Evolutionary conservation across 345 rosid species (phyloP), one percentile per base, ranked within the genome.

Genomic region (Toxicodendron radicans): DNA sequence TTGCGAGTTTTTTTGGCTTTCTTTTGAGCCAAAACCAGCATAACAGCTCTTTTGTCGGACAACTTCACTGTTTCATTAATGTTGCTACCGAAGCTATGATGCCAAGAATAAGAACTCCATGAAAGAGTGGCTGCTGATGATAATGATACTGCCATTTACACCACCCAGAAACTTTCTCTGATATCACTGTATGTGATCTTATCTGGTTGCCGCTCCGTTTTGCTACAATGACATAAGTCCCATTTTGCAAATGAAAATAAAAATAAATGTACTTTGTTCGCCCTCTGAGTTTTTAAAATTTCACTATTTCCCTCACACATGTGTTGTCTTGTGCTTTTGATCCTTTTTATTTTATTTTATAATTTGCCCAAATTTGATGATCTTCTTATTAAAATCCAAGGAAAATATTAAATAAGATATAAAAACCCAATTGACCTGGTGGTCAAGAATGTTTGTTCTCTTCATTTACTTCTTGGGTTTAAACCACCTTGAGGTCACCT

Each of bases 1-100:
- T 91, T 88, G 30, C 95, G 89, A 35, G 84, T 79, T 81, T 91
- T 95, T 64, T 87, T 87, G 66, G 88, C 85, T 81, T 95, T 95
- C 86, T 90, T 95, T 75, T 90, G 94, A 54, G 94, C 87, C 65
- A 84, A 60, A 35, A 91, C 76, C 68, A 79, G 71, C 64, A 86
- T 62, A 27, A 64, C 75, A 65, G 73, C 65, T 75, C 69, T 85
- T 80, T 63, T 79, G 64, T 84, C 86, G 6, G 80, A 65, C 32
- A 86, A 43, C 71, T 81, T 85, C 7, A 81, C 66, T 77, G 81
- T 59, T 75, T 88, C 86, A 23, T 81, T 86, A 10, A 64, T 51
- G 71, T 49, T 76, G 46, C 79, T 81, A 73, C 70, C 77, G 73
- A 87, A 87, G 73, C 82, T 82, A 64, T 76, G 85, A 24, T 79